Base-by-base conservation (phyloP, 2,329 filamentous ascomycete species). In the Trichoderma atroviride region DNA sequence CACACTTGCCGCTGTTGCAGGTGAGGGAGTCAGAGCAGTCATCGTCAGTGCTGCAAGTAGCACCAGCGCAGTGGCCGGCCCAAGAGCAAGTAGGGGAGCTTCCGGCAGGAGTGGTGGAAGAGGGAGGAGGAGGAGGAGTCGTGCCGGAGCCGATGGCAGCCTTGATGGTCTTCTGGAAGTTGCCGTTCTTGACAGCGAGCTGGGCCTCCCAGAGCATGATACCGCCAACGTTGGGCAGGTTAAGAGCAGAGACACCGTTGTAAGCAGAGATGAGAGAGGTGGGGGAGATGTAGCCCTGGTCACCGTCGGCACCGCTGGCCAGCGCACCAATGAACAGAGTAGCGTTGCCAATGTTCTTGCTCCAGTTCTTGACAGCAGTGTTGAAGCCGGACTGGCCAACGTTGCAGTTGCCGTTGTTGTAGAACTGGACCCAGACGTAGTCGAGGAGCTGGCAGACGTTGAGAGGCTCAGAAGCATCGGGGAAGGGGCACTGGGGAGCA, bases 181-280 rank as follows among this genome's bases (percentile, higher is more conserved):
- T 88, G 1, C 86, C 87, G 4, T 76, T 52, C 76, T 89, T 89
- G 11, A 78, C 78, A 70, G 84, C 87, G 4, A 85, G 81, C 78
- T 89, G 87, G 29, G 81, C 85, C 77, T 91, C 89, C 89, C 88
- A 91, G 77, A 90, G 81, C 88, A 91, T 90, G 16, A 89, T 83
- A 31, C 89, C 89, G 6, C 88, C 88, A 73, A 91, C 90, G 77
- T 84, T 89, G 2, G 80, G 77, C 74, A 86, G 89, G 40, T 79
- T 77, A 78, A 85, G 84, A 53, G 78, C 80, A 74, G 87, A 88
- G 27, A 74, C 73, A 7, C 65, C 58, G 35, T 81, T 68, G 71
- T 90, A 82, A 33, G 89, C 80, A 27, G 78, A 74, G 22, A 76
- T 78, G 24, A 91, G 79, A 7, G 80, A 74, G n/a, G 71, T 73